Base-by-base conservation (phyloP, 2,329 filamentous ascomycete species). In the Colletotrichum musicola region DNA sequence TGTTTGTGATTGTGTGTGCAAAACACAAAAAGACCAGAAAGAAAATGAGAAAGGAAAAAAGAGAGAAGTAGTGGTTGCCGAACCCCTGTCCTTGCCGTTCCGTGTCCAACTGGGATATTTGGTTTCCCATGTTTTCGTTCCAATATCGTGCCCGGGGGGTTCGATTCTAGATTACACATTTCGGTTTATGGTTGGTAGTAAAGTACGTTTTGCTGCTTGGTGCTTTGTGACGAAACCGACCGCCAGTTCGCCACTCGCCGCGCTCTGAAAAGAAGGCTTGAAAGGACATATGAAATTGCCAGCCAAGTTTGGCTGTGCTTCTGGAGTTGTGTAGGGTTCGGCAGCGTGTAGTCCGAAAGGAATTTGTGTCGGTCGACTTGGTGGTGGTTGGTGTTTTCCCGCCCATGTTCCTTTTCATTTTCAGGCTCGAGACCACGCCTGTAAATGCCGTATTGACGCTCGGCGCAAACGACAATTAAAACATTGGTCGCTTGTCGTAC, bases 141-240 rank as follows among this genome's bases (percentile, higher is more conserved):
- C 66, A 53, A 67, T 57, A 57, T 54, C 55, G 64, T 55, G 49
- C 55, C 57, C 58, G 20, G 27, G 46, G 50, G 18, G 51, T 57
- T 56, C 66, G 44, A 51, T 63, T 64, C 71, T 74, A 75, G 68
- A 78, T 78, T 78, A 78, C 74, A 79, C 76, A 78, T 78, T 78
- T 78, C 72, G 70, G 71, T 77, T 77, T 75, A 75, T 62, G 62
- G 73, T 59, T 70, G 72, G 73, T 59, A 69, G 72, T 71, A 73
- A 63, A 64, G 63, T 68, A 62, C 70, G 62, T 65, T 69, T 60
- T 49, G 7, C 30, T 62, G 55, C 54, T 35, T 50, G 51, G 59
- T 54, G 65, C 30, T 44, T 51, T 18, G 51, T 54, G 67, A 46
- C 67, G 67, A 50, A 47, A 59, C n/a, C 67, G 22, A 40, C 53